Percentiles rank a stretch among this genome's conserved stretches.
phyloP scores from a whole-genome alignment of 176 grass and related monocot species.

The Avena eriantha region DNA sequence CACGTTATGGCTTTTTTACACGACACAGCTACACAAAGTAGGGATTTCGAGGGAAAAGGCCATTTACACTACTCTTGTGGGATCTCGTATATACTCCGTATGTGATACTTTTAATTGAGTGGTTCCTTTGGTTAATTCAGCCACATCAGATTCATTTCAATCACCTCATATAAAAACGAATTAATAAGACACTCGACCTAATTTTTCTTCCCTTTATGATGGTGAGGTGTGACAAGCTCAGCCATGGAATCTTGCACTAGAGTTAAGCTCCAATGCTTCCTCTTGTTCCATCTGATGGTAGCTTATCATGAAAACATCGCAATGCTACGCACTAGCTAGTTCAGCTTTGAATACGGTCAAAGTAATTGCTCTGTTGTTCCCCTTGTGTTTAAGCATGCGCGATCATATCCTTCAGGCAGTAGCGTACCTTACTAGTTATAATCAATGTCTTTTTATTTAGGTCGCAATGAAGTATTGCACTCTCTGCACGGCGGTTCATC shows the following conservation, averaged over 20 bases:
- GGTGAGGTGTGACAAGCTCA: slow-evolving; percentile 18
- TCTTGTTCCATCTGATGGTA: slow-evolving; percentile 23
- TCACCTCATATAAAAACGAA: slow-evolving; percentile 28
- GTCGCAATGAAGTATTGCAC: slow-evolving; percentile 1
- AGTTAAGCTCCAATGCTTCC: slow-evolving; percentile 34
- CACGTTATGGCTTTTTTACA: slow-evolving; percentile 8
- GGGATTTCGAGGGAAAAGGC: background rate
- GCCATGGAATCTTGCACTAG: slow-evolving; percentile 26
- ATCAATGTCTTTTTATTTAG: slow-evolving; percentile 28
- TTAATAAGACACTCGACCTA: slow-evolving; percentile 47
- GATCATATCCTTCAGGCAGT: background rate
- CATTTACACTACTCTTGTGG: background rate
- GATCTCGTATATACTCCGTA: background rate
- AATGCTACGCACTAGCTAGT: background rate
- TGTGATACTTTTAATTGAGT: slow-evolving; percentile 11
- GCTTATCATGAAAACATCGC: slow-evolving; percentile 25
- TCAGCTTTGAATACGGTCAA: slow-evolving; percentile 28
- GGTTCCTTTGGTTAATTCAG: slow-evolving; percentile 25
- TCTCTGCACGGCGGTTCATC: background rate
- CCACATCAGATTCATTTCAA: background rate
- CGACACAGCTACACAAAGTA: background rate
- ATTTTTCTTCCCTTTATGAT: slow-evolving; percentile 49
- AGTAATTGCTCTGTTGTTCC: slow-evolving; percentile 21
- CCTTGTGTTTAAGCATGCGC: background rate
- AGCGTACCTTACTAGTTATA: slow-evolving; percentile 18